Evolutionary conservation across 495 filamentous ascomycete species (phyloP), one percentile per base, ranked within the genome.

Genomic region (Aspergillus affinis): DNA sequence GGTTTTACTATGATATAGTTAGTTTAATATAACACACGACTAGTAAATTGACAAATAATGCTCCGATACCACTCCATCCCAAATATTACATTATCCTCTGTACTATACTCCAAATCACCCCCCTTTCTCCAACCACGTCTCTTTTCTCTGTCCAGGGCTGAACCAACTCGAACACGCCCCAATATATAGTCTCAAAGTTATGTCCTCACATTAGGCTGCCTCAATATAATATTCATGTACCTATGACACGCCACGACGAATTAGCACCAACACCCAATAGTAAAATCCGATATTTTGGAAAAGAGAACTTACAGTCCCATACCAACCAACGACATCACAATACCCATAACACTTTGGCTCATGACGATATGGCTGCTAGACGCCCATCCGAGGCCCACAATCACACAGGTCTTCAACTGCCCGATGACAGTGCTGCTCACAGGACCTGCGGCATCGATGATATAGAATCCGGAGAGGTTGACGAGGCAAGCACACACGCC

Each of bases 401-500:
- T 77, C 15, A 72, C 67, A 50, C 72, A 75, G 1, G 74, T 80
- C 68, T 80, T 80, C 55, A 74, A 36, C 59, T 91, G 88, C 0
- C 88, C 88, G 4, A 91, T 84, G 12, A 91, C 87, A 0, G 88
- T 90, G 57, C 85, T 88, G 21, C 84, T 86, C 8, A 90, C 86
- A 5, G 88, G 82, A 0, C 88, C 88, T 2, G 87, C 84, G 47
- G 83, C 83, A 23, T 84, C 86, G 44, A 91, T 84, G 62, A 91
- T 90, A 65, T 88, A 88, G 65, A 91, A 91, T 65, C 90, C 87
- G 8, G 84, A 88, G 51, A 90, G 76, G 66, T 91, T 91, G 64
- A 91, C 87, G 19, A 90, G 71, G 27, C 81, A 82, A 4, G 88
- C 88, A 58, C 86, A 84, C 15, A 83, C 51, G 8, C 87, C 87